Evolutionary conservation across 2,329 filamentous ascomycete species (phyloP), one percentile per base, ranked within the genome.

Genomic region (Fonsecaea nubica): DNA sequence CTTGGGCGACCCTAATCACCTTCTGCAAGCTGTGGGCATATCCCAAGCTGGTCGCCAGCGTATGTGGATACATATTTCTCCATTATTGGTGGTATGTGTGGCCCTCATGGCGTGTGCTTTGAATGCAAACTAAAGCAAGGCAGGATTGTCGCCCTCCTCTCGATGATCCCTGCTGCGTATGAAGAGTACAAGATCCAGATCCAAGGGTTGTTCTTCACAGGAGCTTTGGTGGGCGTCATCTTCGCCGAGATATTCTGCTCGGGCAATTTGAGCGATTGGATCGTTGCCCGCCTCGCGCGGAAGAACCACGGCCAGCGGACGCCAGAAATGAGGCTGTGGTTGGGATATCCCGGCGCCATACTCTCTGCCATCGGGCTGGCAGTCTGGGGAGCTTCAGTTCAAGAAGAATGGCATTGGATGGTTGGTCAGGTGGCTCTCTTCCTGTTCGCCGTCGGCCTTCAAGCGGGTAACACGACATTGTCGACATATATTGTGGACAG

Each of bases 71-170:
- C 48, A 52, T 50, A 21, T 66, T 66, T 53, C 33, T 66, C 18
- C 52, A 62, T 53, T 66, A 66, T 48, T 66, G 64, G 64, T 66
- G 64, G 62, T 63, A 63, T 25, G 61, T 42, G n/a, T 1, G 4
- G 1, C 38, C 6, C 7, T 4, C 4, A 36, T 21, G 13, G 45
- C n/a, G 36, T 40, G 10, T 32, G 13, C 25, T 30, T 3, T 9
- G 30, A 35, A 10, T 12, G 18, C 54, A 6, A 4, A 62, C 58
- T 54, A 18, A 62, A 32, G 15, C n/a, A 18, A 60, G 1, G 5
- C 21, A 63, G 54, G 63, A 66, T 66, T 33, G 38, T 52, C 12
- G 40, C 38, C 21, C 5, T 66, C 2, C 52, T 59, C 9, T 15
- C 64, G 12, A 65, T 66, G 40, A 58, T 66, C 6, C 64, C 64